These are phyloP conservation scores for Debaryomycetaceae sp. DNA, from an alignment of 1,139 yeast genomes.

Conservation along the genomic window DNA sequence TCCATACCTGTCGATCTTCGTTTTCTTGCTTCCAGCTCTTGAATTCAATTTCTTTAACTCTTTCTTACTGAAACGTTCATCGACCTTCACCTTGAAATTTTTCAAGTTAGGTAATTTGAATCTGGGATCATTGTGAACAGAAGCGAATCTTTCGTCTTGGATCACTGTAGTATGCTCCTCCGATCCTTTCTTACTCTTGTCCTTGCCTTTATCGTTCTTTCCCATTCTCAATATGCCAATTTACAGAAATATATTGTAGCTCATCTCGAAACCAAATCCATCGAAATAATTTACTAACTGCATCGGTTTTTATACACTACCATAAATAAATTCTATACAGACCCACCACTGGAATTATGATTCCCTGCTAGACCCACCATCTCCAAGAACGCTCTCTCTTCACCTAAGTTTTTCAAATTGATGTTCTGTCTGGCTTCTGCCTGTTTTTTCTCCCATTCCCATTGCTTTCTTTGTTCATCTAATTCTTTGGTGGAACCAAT, in stretches of 20 bases:
- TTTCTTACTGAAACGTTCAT: conserved; percentile 75
- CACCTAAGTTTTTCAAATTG: conserved; percentile 64
- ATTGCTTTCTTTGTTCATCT: conserved; percentile 67
- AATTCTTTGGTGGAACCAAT: conserved; percentile 75
- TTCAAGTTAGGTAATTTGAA: conserved; percentile 72
- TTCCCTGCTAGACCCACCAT: conserved; percentile 89
- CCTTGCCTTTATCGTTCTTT: conserved; percentile 1
- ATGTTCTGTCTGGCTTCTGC: conserved; percentile 74
- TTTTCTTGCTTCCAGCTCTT: conserved; percentile 43
- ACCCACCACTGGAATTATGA: conserved; percentile 57
- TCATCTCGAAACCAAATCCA: background rate
- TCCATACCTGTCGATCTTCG: conserved; percentile 84
- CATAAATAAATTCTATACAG: conserved; percentile 8
- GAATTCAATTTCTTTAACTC: conserved; percentile 64
- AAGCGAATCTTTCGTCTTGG: conserved; percentile 70
- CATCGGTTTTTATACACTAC: background rate
- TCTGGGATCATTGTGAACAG: conserved; percentile 85
- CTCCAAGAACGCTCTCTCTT: conserved; percentile 81
- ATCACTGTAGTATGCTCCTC: conserved; percentile 33
- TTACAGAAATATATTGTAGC: background rate
- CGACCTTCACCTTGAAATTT: conserved; percentile 74
- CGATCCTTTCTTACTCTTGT: background rate
- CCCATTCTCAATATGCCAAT: background rate
- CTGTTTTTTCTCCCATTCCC: conserved; percentile 93
- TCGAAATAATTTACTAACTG: background rate